phyloP scores from a whole-genome alignment of 169 alveolate genomes.

The Eimeria tenella region DNA sequence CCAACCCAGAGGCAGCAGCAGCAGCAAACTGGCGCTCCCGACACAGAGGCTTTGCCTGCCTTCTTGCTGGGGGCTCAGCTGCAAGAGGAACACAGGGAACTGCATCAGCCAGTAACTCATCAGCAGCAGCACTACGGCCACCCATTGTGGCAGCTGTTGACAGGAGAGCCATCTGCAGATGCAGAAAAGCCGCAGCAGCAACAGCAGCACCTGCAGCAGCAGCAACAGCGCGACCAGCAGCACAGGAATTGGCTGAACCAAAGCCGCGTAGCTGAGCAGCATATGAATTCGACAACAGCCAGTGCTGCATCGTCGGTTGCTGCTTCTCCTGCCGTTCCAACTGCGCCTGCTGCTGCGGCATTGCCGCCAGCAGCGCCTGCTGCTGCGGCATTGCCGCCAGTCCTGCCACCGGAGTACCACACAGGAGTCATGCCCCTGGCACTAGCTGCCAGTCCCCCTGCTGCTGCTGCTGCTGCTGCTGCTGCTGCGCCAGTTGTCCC shows the following conservation, averaged over 20 bases:
- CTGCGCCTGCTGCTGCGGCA: not conserved
- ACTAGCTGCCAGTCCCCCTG: slow-evolving; percentile 30
- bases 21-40: slow-evolving; percentile 3
- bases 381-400: not conserved
- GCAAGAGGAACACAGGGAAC: slow-evolving; percentile 60
- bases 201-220: slow-evolving; percentile 60
- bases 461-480: slow-evolving; percentile 24
- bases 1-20: slow-evolving; percentile 52
- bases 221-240: slow-evolving; percentile 34
- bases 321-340: slow-evolving; percentile 7
- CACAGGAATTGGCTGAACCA: slow-evolving; percentile 17
- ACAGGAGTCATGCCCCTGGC: slow-evolving; percentile 57
- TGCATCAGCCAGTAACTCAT: slow-evolving; percentile 57
- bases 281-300: not conserved
- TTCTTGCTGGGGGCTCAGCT: slow-evolving; percentile 30
- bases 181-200: not conserved
- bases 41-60: slow-evolving; percentile 35
- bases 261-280: not conserved
- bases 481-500: not conserved
- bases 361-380: not conserved
- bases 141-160: slow-evolving; percentile 68
- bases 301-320: not conserved
- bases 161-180: not conserved
- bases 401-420: slow-evolving; percentile 15
- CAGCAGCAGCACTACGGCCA: slow-evolving; percentile 44